Evolutionary conservation across 2,329 filamentous ascomycete species (phyloP), one percentile per base, ranked within the genome.

Genomic region (Verticillium nonalfalfae): DNA sequence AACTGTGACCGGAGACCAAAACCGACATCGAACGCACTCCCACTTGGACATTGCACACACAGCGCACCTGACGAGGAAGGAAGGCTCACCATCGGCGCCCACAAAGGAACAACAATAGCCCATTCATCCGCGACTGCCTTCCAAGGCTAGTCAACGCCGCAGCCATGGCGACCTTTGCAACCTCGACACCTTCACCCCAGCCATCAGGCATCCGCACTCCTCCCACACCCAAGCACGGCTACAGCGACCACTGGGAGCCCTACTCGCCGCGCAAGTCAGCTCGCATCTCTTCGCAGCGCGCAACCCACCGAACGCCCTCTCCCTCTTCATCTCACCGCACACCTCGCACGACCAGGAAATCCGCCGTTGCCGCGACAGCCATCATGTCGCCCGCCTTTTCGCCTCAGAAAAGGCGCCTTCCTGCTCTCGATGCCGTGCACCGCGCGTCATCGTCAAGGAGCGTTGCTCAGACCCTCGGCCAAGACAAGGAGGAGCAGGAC

Each of bases 241-340:
- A 81, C 68, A 79, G 81, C 66, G 90, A 93, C 74, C 76, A 80
- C 65, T 93, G 88, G 80, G 84, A 90, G 69, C 90, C 90, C 55
- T 93, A 87, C 71, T 86, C 87, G 63, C 87, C 88, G 60, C 84
- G 89, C 72, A 89, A 90, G 69, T 90, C 87, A 4, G 82, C 83
- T 63, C 84, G 89, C 66, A 81, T 90, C 67, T 85, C 84, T 61
- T 79, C 80, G 52, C 82, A 86, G 68, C 79, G 80, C 66, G 69
- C 75, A 56, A 68, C 75, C 63, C 75, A 79, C 69, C 81, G 80
- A 73, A 88, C 85, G 1, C 84, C 85, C 26, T 86, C 84, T 4
- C 83, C 85, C 14, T 66, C 69, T 65, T 65, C 75, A 65, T 68
- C 76, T 63, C 67, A 71, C 65, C 73, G 74, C 70, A 66, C 69